Evolutionary conservation across 345 rosid species (phyloP), one percentile per base, ranked within the genome.

Genomic region (Lepidium didymum): DNA sequence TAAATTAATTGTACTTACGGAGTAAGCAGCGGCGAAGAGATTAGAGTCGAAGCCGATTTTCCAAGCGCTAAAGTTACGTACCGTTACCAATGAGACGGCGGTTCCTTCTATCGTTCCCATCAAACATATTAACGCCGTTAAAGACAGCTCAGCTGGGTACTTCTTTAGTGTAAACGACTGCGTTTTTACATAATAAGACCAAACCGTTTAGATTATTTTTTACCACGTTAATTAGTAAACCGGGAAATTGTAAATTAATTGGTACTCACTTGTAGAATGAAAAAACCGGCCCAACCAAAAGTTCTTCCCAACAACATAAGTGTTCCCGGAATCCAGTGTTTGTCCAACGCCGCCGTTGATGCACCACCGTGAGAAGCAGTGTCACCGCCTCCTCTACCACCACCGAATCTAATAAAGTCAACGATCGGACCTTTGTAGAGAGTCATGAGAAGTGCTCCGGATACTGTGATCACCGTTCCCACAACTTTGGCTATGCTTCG

Each of bases 401-500:
- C 75, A 3, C 76, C 79, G 6, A 79, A 9, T 45, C 13, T 69
- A 0, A 82, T 65, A 19, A 92, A 77, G 44, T 88, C 75, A 51
- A 92, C n/a, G 33, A 84, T 76, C 8, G 97, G 98, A 55, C 98
- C 98, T 83, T 88, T 90, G 85, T 85, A 87, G 36, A 93, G 59
- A 29, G 97, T 93, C 98, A 93, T 93, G 38, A 88, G 86, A 83
- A 88, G 78, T 27, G 98, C 97, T 68, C 98, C 98, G 3, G 75
- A 70, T 10, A 90, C 90, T 8, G 92, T 88, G 46, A 93, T 77
- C 4, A 51, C 79, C 4, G 98, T 93, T 58, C 98, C 98, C 5
- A 88, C 38, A 10, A 90, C 78, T 79, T 93, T 93, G 2, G 97
- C 96, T 54, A 84, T 52, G 74, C 96, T 87, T 19, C 67, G 81